Base-by-base conservation (phyloP, 192 early-diverging fungal species). In the Tieghemiomyces parasiticus region DNA sequence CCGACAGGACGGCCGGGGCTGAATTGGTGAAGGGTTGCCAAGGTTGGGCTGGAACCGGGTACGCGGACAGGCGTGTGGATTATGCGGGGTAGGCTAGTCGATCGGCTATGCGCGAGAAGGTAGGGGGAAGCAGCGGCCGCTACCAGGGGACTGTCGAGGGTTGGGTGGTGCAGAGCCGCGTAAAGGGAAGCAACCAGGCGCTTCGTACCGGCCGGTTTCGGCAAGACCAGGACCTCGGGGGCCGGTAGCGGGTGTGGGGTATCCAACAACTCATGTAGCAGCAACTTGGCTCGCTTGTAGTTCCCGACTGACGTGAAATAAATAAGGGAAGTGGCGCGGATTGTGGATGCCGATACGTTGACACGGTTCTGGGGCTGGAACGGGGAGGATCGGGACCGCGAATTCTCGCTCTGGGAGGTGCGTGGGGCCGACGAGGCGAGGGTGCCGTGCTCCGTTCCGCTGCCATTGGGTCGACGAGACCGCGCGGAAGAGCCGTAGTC, bases 141-240 rank as follows among this genome's bases (percentile, higher is more conserved):
- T n/a, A n/a, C n/a, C n/a, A n/a, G n/a, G 12, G 31, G 8, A 20
- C 31, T 9, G 9, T 56, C 19, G 6, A 56, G 24, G 3, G 13
- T 1, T 16, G 54, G 54, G 16, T 34, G 28, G 54, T 56, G 34
- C 19, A 56, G 20, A 1, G 54, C 54, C 2, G 3, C 28, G 24
- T 56, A 56, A 2, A 56, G 32, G 20, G 54, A 26, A 24, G 54
- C 28, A 34, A 33, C 32, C 13, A 56, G 16, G 29, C 54, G 54
- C 34, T 56, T 56, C 9, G 34, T 56, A n/a, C 54, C 54, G 9
- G 54, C 54, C 0, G 54, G 54, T 56, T 56, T 56, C 12, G 31
- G 54, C 19, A 56, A n/a, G 20, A 56, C 32, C 32, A 34, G 32
- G 2, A 56, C 54, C 2, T 56, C 54, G 32, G 54, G 54, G 20